These are phyloP conservation scores for Ogataea degrootiae DNA, from an alignment of 805 yeast genomes.

Conservation along the genomic window DNA sequence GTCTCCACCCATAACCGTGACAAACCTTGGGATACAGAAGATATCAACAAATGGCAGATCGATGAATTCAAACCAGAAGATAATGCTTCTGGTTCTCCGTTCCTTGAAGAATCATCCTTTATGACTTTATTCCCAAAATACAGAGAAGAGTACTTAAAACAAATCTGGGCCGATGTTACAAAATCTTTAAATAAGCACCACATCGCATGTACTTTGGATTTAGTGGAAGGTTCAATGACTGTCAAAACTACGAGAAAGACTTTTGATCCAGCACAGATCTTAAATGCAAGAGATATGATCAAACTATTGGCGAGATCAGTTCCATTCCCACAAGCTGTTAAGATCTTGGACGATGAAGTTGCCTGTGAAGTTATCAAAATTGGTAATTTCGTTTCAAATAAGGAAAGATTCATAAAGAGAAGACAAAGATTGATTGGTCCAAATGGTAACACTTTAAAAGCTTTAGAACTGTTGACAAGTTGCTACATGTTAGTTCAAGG, in stretches of 20 bases:
- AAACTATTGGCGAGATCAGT: slow-evolving; percentile 93
- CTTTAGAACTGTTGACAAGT: slow-evolving; percentile 88
- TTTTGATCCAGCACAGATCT: slow-evolving; percentile 87
- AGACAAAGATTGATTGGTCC: slow-evolving; percentile 97
- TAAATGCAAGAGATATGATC: slow-evolving; percentile 92
- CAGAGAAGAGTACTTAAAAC: slow-evolving; percentile 83
- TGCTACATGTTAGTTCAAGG: slow-evolving; percentile 97
- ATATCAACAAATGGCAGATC: slow-evolving; percentile 86
- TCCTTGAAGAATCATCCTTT: slow-evolving; percentile 93
- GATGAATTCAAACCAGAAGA: slow-evolving; percentile 90
- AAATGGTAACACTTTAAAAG: slow-evolving; percentile 92
- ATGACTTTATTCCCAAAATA: slow-evolving; percentile 95
- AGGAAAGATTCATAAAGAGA: slow-evolving; percentile 91
- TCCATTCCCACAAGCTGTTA: slow-evolving; percentile 94
- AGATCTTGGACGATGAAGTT: slow-evolving; percentile 82
- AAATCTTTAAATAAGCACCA: slow-evolving; percentile 67
- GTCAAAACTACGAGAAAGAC: slow-evolving; percentile 95
- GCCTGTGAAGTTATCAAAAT: slow-evolving; percentile 97
- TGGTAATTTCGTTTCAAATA: slow-evolving; percentile 82
- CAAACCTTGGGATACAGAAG: slow-evolving; percentile 97
- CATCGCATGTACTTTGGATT: slow-evolving; percentile 77
- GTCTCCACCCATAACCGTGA: slow-evolving; percentile 90
- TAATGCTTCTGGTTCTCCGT: slow-evolving; percentile 78
- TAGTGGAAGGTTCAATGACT: slow-evolving; percentile 96
- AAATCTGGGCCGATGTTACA: slow-evolving; percentile 93